Percentiles rank a stretch among this genome's conserved stretches.
phyloP scores from a whole-genome alignment of 2,329 filamentous ascomycete species.

The Colletotrichum lupini region DNA sequence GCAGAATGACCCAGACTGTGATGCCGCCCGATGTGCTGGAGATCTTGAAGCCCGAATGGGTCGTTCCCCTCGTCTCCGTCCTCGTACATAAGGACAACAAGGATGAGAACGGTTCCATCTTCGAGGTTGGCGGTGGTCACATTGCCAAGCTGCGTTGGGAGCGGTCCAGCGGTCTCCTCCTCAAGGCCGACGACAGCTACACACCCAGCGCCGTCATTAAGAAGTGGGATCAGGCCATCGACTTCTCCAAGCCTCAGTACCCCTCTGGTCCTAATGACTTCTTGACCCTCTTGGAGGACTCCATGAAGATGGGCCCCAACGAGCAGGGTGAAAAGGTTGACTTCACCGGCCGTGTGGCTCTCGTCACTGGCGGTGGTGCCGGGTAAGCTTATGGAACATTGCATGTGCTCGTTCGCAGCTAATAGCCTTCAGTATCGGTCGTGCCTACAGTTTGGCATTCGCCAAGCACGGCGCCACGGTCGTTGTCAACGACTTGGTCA shows the following conservation, averaged over 20 bases:
- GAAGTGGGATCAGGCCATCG: constrained; percentile 88
- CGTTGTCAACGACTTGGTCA: constrained; percentile 94
- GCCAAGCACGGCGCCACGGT: constrained; percentile 85
- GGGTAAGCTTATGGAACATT: constrained; percentile 59
- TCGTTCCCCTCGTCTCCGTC: constrained; percentile 91
- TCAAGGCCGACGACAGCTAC: constrained; percentile 89
- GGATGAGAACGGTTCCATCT: constrained; percentile 86
- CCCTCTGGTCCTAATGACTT: constrained; percentile 90
- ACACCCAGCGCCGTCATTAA: constrained; percentile 88
- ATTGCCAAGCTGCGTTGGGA: constrained; percentile 96
- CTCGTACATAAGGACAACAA: constrained; percentile 88
- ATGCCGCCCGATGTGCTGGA: constrained; percentile 94
- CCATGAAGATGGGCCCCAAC: constrained; percentile 80
- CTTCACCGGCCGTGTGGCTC: constrained; percentile 85
- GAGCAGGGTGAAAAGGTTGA: constrained; percentile 78
- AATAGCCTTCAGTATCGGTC: constrained; percentile 74
- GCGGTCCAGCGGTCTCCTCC: constrained; percentile 86
- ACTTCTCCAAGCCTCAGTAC: constrained; percentile 87
- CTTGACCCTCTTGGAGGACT: constrained; percentile 84
- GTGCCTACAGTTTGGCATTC: constrained; percentile 89
- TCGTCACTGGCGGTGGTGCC: constrained; percentile 89
- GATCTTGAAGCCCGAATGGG: constrained; percentile 90
- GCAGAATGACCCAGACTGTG: constrained; percentile 93
- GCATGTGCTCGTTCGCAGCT: constrained; percentile 19
- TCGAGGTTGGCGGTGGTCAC: constrained; percentile 93